Evolutionary conservation across 139 green algal species (phyloP).

Genomic region (Haematococcus sp.): DNA sequence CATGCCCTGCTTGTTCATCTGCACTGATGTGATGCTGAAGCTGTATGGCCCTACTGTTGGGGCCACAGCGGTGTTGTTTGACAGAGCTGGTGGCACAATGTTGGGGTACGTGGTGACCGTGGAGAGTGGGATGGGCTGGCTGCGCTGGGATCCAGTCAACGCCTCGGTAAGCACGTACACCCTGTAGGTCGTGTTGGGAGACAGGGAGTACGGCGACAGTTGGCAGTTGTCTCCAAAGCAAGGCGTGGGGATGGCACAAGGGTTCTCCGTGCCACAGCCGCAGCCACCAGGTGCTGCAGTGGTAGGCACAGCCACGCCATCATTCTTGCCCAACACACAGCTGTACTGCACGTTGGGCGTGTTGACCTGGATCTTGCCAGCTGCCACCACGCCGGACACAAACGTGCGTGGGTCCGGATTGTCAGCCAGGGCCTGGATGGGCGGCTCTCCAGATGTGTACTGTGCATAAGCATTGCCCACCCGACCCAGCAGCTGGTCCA

Average conservation of each 20-base stretch:
- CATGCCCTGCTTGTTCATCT: constrained; percentile 35
- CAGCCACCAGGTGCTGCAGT: not conserved
- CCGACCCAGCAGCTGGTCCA: not conserved
- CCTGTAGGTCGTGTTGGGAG: constrained; percentile 40
- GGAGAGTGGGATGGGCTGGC: not conserved
- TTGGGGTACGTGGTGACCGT: constrained; percentile 17
- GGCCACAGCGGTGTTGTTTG: not conserved
- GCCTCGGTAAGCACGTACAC: constrained; percentile 7
- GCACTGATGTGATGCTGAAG: constrained; percentile 23
- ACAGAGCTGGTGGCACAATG: not conserved
- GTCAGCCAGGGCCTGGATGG: no score
- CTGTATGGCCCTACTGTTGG: constrained; percentile 15
- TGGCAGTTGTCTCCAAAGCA: constrained; percentile 36
- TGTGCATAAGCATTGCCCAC: no score
- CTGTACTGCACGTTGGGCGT: not conserved
- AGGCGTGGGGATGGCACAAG: constrained; percentile 17
- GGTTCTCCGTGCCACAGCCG: not conserved
- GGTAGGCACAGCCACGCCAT: constrained; percentile 3
- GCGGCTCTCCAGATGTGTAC: no score
- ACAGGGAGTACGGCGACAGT: constrained; percentile 17
- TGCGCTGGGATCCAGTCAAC: not conserved
- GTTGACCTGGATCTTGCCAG: constrained; percentile 12
- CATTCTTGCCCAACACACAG: not conserved
- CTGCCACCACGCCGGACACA: constrained; percentile 13
- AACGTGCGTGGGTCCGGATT: no score